A percentile compares a stretch with the other conserved stretches of the same genome.
phyloP scores from a whole-genome alignment of 139 green algal genomes.

The Pycnococcus provasolii region DNA sequence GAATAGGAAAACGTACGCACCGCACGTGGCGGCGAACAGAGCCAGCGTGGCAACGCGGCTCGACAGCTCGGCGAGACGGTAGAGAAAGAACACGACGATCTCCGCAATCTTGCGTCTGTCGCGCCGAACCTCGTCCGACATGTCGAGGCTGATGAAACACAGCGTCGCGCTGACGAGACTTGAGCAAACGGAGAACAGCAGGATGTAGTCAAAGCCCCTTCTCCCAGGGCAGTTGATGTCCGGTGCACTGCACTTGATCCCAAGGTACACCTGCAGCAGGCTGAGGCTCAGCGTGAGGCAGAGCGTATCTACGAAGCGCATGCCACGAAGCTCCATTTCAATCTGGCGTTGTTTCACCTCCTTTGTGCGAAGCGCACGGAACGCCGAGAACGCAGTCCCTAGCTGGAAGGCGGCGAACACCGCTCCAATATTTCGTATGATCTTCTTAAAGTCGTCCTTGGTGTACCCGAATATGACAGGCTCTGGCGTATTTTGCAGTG shows the following conservation, averaged over 20 bases:
- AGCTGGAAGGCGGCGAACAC: constrained; percentile 30
- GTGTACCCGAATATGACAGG: constrained; percentile 20
- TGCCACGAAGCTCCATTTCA: constrained; percentile 36
- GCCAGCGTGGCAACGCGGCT: constrained; percentile 23
- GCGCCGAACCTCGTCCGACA: constrained; percentile 26
- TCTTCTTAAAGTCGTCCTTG: constrained; percentile 16
- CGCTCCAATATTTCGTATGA: constrained; percentile 26
- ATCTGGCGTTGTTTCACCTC: constrained; percentile 26
- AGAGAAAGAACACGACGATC: constrained; percentile 22
- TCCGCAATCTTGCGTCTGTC: constrained; percentile 15
- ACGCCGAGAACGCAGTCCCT: constrained; percentile 31
- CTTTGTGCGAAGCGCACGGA: constrained; percentile 25
- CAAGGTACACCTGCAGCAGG: constrained; percentile 29
- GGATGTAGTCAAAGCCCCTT: constrained; percentile 20
- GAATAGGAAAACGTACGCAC: constrained; percentile 26
- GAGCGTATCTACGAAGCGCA: constrained; percentile 34
- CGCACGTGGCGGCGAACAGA: constrained; percentile 23
- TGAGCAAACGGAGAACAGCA: constrained; percentile 13
- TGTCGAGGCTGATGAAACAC: constrained; percentile 27
- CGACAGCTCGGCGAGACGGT: constrained; percentile 22
- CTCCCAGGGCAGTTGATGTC: constrained; percentile 10
- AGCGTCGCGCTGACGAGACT: constrained; percentile 24
- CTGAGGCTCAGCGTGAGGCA: constrained; percentile 32
- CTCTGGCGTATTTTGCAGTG: background rate
- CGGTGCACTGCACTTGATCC: constrained; percentile 20